phyloP scores from a whole-genome alignment of 345 rosid species.

The Syzygium oleosum region DNA sequence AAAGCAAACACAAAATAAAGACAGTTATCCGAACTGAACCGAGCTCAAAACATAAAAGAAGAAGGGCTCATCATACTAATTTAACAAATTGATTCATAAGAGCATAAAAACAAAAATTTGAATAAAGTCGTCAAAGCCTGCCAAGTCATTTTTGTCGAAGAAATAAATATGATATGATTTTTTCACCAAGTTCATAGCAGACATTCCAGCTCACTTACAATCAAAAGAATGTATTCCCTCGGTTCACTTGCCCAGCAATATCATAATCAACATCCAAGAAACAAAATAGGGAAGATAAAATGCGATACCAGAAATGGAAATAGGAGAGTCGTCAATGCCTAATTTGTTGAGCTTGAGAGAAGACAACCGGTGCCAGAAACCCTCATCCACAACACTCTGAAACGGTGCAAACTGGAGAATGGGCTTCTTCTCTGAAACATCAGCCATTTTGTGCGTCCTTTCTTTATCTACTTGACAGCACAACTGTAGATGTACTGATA shows the following conservation, averaged over 20 bases:
- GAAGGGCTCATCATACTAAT: background rate
- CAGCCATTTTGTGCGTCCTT: background rate
- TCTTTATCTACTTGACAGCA: background rate
- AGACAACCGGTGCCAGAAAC: conserved; percentile 90
- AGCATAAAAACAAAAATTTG: background rate
- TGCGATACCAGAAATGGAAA: conserved; percentile 58
- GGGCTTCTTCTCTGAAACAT: conserved; percentile 6
- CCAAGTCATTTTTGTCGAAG: background rate
- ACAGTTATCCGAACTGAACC: background rate
- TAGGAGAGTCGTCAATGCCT: conserved; percentile 87
- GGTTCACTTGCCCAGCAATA: background rate
- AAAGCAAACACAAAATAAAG: background rate
- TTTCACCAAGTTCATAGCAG: background rate
- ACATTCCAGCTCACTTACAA: background rate
- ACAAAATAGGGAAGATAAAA: background rate
- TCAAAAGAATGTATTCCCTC: background rate
- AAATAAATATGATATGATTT: background rate
- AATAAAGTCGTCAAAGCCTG: background rate
- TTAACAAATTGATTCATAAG: background rate
- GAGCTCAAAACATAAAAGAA: background rate
- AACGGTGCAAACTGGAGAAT: conserved; percentile 74
- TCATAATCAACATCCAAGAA: background rate
- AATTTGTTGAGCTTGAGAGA: conserved; percentile 78
- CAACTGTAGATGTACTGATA: background rate
- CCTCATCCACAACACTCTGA: conserved; percentile 76